phyloP scores from a whole-genome alignment of 345 rosid genomes.

The Lagerstroemia speciosa region DNA sequence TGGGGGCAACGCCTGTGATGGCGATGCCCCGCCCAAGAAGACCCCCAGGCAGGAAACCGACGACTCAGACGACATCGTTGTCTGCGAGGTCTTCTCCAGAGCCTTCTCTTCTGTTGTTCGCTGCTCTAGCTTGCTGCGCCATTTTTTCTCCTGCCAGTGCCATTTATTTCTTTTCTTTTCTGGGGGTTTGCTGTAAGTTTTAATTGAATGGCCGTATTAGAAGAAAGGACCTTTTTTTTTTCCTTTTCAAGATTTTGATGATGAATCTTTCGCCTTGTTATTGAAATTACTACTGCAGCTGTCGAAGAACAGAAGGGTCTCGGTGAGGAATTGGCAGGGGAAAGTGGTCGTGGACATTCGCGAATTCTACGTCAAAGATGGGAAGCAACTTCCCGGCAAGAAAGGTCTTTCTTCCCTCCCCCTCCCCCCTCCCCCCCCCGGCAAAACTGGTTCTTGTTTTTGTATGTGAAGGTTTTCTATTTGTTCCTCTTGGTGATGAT shows the following conservation, averaged over 20 bases:
- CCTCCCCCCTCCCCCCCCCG: not conserved
- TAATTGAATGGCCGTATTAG: not conserved
- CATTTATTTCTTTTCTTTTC: no score
- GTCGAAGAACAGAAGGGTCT: conserved; percentile 74
- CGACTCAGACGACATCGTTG: conserved; percentile 56
- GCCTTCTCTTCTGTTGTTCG: not conserved
- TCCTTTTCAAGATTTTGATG: conserved; percentile 11
- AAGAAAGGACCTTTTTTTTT: not conserved
- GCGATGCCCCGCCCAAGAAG: conserved; percentile 65
- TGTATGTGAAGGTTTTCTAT: not conserved
- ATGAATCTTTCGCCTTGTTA: not conserved
- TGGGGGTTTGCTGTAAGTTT: not conserved
- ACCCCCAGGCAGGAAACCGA: conserved; percentile 41
- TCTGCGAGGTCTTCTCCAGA: conserved; percentile 53
- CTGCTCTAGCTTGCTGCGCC: no score
- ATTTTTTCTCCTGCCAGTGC: not conserved
- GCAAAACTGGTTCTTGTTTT: not conserved
- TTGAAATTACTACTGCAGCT: no score
- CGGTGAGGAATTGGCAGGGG: conserved; percentile 83
- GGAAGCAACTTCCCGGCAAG: conserved; percentile 71
- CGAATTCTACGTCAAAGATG: conserved; percentile 82
- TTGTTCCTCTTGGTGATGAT: not conserved
- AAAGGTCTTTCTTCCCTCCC: conserved; percentile 56
- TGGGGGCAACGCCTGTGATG: conserved; percentile 44
- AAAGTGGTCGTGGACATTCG: conserved; percentile 76